Evolutionary conservation across 2,329 filamentous ascomycete species (phyloP), one percentile per base, ranked within the genome.

Genomic region (Aspergillus fructus): DNA sequence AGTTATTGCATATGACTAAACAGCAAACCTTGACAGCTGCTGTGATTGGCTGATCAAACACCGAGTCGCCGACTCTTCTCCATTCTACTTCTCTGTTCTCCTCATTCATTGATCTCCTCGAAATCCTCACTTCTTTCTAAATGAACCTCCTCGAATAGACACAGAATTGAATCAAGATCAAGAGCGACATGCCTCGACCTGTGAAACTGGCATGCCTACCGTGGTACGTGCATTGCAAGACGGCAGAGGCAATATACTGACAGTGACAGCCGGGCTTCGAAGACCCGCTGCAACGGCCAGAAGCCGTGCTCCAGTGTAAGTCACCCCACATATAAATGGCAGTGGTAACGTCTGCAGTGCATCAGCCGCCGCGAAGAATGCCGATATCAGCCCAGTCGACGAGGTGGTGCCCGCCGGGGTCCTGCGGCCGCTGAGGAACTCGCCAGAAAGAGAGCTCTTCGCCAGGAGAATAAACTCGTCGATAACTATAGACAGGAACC

Each of bases 201-300:
- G 64, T 62, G 21, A 66, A 66, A 49, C 55, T 64, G 8, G 64
- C 64, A 21, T 66, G 64, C 34, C 58, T 66, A 30, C 55, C 56
- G 34, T 66, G 64, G 64, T 66, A 53, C 23, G 48, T 59, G 27
- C 41, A 34, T 37, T 39, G 24, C 34, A 4, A 17, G 6, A 21
- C 40, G n/a, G 15, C n/a, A 23, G 8, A 1, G 46, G 46, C 17
- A 43, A 39, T 15, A 34, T 19, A 4, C 42, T 24, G 21, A 45
- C 42, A 23, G 19, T 40, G 21, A 21, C 17, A 65, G 65, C 39
- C 66, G 65, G 34, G 56, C 62, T 9, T 62, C 60, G 3, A 68
- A 67, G 33, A 66, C 58, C 24, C 65, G 65, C 30, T 68, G 66
- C 33, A 59, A 68, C 23, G 65, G 64, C 13, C 58, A 62, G 30